Evolutionary conservation across 2,329 filamentous ascomycete genomes (phyloP), one percentile per base, ranked within the genome.

Genomic region (Xylariaceae sp.): DNA sequence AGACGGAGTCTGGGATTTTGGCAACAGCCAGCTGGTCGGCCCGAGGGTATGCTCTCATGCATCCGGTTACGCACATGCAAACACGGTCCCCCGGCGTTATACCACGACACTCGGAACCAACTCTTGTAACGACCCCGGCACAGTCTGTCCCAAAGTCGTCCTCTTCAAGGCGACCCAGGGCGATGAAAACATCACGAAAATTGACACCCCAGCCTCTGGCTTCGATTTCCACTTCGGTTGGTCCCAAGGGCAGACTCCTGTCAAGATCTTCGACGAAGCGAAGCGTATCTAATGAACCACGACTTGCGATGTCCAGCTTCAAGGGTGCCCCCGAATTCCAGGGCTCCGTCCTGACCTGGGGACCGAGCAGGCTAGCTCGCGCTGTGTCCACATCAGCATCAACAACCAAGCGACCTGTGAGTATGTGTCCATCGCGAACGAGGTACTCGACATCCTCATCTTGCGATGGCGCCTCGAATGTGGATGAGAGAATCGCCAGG

Each of bases 61-160:
- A 50, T 9, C 44, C 46, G n/a, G 29, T 21, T 15, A 30, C 29
- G 14, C 32, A 21, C 30, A 36, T 17, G 27, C 35, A 31, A n/a
- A 47, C 39, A 12, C 42, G 14, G 26, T 46, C 47, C 35, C 53
- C 47, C 37, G 40, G 28, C 21, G 11, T 24, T 11, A 17, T 14
- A 41, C 34, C 38, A 5, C 21, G 12, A 17, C 41, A 46, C 3
- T 33, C 34, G 5, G 41, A 28, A 13, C 47, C 60, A 5, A 60
- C 46, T 28, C 51, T 41, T 16, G 49, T 56, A 14, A 67, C 51
- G 19, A 59, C 40, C 9, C 59, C 65, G 31, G 54, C 53, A 40
- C 55, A 62, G 33, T 54, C 42, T 2, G 28, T 24, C 15, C 47
- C 50, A 2, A 53, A 34, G 11, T 34, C 27, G 19, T 34, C 39